These are phyloP conservation scores for Cercophora samala DNA, from an alignment of 495 filamentous ascomycete species.

Conservation along the genomic window DNA sequence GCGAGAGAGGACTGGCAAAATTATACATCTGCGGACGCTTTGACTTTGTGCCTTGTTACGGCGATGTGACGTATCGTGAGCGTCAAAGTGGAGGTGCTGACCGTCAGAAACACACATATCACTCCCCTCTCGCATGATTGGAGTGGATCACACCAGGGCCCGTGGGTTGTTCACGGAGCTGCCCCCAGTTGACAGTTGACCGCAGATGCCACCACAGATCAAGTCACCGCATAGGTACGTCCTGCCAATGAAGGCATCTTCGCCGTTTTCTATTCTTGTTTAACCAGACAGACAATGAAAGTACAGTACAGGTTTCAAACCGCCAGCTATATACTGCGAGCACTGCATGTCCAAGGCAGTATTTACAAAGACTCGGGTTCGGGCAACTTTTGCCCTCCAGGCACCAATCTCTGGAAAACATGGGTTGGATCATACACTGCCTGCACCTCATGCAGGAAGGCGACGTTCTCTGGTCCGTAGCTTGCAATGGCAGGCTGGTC, in stretches of 20 bases:
- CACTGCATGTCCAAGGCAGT: not conserved
- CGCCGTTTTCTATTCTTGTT: not conserved
- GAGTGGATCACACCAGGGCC: not conserved
- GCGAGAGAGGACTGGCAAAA: not conserved
- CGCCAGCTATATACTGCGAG: not conserved
- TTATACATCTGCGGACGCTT: not conserved
- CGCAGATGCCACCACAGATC: not conserved
- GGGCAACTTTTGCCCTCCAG: conserved; percentile 6
- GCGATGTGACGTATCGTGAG: not conserved
- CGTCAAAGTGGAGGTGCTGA: not conserved
- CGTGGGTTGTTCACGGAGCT: too few relatives aligned
- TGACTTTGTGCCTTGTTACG: not conserved
- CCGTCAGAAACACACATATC: not conserved
- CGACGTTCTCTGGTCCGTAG: conserved; percentile 3
- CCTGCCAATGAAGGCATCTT: not conserved
- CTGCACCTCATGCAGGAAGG: not conserved
- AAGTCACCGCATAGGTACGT: not conserved
- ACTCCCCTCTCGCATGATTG: not conserved
- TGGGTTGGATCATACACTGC: not conserved
- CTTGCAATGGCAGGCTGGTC: not conserved
- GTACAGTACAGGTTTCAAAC: not conserved
- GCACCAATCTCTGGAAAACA: conserved; percentile 5
- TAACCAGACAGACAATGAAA: not conserved
- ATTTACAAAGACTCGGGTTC: not conserved
- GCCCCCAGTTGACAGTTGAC: not conserved